A percentile compares a stretch with the other conserved stretches of the same genome.
Evolutionary conservation across 2,329 filamentous ascomycete genomes (phyloP).

Genomic region (Aureobasidium sp.): DNA sequence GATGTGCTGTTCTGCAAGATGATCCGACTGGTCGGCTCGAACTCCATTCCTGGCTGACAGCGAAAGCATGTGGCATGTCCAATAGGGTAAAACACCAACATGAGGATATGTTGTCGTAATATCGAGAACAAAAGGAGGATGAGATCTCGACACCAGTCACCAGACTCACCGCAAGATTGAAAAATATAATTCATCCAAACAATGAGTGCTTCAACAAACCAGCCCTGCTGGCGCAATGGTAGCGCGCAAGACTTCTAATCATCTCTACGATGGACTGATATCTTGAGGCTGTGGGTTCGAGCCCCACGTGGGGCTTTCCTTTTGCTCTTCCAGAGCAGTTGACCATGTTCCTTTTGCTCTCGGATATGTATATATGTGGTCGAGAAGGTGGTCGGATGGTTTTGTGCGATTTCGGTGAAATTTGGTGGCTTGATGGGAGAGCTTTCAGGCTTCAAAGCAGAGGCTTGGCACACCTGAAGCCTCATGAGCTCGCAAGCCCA

Average conservation of each 20-base stretch:
- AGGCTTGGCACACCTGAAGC: neutral
- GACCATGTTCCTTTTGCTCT: neutral
- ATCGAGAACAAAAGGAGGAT: no score
- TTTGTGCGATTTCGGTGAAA: neutral
- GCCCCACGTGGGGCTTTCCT: conserved; percentile 9
- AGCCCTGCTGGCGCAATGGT: conserved; percentile 14
- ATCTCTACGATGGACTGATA: neutral
- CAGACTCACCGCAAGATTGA: no score
- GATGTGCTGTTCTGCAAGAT: neutral
- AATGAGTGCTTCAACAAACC: neutral
- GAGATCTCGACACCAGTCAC: no score
- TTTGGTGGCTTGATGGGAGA: neutral
- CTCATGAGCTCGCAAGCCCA: no score
- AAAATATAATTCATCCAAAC: no score
- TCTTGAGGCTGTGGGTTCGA: conserved; percentile 15
- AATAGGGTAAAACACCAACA: no score
- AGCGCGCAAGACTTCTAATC: conserved; percentile 14
- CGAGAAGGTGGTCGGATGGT: neutral
- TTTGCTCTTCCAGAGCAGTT: neutral
- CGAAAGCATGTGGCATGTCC: no score
- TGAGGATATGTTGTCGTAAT: no score
- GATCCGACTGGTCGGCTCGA: neutral
- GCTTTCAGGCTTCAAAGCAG: neutral
- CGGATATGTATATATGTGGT: neutral
- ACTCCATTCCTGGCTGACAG: no score